These are phyloP conservation scores for Rauvolfia tetraphylla DNA, from an alignment of 257 asterid species.

Conservation along the genomic window DNA sequence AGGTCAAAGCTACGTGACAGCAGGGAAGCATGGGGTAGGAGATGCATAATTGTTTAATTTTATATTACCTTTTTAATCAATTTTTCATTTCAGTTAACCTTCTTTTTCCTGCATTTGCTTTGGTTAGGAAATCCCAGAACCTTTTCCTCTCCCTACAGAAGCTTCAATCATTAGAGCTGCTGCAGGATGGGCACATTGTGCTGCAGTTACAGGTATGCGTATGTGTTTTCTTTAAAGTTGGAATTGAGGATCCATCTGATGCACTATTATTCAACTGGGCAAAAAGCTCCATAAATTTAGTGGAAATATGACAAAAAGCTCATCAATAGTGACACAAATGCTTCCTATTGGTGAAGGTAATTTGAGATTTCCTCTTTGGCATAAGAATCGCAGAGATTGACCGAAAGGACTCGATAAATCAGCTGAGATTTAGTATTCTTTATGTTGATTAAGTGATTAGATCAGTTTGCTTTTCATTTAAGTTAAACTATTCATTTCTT, in stretches of 20 bases:
- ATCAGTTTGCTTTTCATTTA: neutral
- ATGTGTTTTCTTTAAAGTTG: neutral
- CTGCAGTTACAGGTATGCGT: constrained; percentile 67
- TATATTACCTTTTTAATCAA: neutral
- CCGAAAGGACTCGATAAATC: neutral
- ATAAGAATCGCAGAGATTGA: neutral
- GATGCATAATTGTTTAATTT: neutral
- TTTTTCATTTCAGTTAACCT: constrained; percentile 30
- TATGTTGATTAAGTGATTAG: neutral
- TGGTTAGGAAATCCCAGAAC: constrained; percentile 96
- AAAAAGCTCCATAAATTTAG: no score
- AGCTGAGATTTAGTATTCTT: neutral
- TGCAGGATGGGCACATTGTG: constrained; percentile 98
- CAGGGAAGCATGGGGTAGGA: constrained; percentile 97
- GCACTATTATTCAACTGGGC: no score
- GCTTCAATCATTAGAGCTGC: constrained; percentile 60
- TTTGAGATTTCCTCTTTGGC: neutral
- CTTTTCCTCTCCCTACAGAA: constrained; percentile 89
- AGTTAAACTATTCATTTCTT: neutral
- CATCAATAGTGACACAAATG: neutral
- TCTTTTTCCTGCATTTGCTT: constrained; percentile 30
- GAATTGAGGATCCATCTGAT: neutral
- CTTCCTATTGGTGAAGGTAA: neutral
- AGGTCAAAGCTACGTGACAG: constrained; percentile 90
- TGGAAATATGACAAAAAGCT: neutral